These are phyloP conservation scores for Trichophyton mentagrophytes DNA, from an alignment of 2,329 filamentous ascomycete genomes.

Conservation along the genomic window DNA sequence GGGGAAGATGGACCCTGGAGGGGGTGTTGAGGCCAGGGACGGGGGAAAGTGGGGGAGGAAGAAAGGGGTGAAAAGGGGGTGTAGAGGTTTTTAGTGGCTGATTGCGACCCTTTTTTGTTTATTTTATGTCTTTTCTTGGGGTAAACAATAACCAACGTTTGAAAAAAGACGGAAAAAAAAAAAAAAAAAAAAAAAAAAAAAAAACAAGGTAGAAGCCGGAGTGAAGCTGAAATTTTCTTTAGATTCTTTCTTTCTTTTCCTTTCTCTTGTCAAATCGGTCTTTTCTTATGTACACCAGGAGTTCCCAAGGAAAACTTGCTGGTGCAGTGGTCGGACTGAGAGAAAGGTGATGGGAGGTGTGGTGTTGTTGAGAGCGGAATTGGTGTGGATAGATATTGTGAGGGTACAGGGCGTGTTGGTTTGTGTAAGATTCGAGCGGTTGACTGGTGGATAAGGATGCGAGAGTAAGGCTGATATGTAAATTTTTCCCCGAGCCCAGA, in stretches of 20 bases:
- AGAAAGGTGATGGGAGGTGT: slow-evolving; percentile 28
- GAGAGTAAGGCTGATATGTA: slow-evolving; percentile 2
- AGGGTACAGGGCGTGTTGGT: slow-evolving; percentile 7
- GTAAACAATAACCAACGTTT: slow-evolving; percentile 26
- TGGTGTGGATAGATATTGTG: slow-evolving; percentile 13
- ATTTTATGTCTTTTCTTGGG: slow-evolving; percentile 8
- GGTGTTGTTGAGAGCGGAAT: slow-evolving; percentile 13
- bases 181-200: background rate
- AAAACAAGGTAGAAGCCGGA: slow-evolving; percentile 23
- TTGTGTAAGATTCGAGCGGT: slow-evolving; percentile 5
- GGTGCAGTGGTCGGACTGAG: slow-evolving; percentile 45
- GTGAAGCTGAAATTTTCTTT: slow-evolving; percentile 31
- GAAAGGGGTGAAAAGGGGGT: too few species aligned
- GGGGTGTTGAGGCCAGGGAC: too few species aligned
- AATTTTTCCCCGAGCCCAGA: slow-evolving; percentile 16
- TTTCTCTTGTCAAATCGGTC: slow-evolving; percentile 37
- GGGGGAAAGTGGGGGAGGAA: too few species aligned
- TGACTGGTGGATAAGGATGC: slow-evolving; percentile 5
- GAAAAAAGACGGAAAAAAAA: slow-evolving; percentile 18
- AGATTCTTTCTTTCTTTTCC: slow-evolving; percentile 37
- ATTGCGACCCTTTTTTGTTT: background rate
- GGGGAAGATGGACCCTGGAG: too few species aligned
- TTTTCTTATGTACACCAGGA: slow-evolving; percentile 67
- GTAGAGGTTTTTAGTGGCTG: slow-evolving; percentile 8
- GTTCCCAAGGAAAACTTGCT: slow-evolving; percentile 86